phyloP scores from a whole-genome alignment of 805 yeast genomes.

The Torulaspora gathmanii region DNA sequence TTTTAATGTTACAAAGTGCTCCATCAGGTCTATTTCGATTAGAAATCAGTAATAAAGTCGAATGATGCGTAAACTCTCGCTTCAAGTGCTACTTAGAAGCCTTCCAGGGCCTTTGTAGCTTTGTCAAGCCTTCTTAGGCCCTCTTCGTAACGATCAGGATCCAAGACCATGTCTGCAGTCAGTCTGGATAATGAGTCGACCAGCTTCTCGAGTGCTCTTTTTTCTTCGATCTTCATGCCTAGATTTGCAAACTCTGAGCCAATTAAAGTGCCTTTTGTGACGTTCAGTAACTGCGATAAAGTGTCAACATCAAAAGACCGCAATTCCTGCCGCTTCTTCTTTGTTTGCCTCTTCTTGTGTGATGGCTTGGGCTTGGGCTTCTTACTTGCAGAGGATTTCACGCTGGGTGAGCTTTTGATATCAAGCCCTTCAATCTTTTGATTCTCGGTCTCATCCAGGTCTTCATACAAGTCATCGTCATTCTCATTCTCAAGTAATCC shows the following conservation, averaged over 20 bases:
- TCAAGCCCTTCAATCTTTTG: slow-evolving; percentile 1
- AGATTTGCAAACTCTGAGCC: slow-evolving; percentile 65
- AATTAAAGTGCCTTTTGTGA: slow-evolving; percentile 41
- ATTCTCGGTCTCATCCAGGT: slow-evolving; percentile 15
- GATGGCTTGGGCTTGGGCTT: slow-evolving; percentile 1
- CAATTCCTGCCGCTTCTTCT: slow-evolving; percentile 14
- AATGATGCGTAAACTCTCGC: neutral
- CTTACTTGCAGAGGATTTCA: neutral
- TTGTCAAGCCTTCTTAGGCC: slow-evolving; percentile 75
- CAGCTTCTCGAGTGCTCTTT: slow-evolving; percentile 74
- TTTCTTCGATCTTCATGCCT: slow-evolving; percentile 70
- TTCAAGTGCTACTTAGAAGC: slow-evolving; percentile 42
- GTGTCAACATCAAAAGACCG: slow-evolving; percentile 35
- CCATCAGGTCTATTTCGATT: neutral
- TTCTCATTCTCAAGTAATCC: neutral
- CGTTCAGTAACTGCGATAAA: slow-evolving; percentile 36
- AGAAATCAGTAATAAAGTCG: neutral
- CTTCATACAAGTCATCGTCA: slow-evolving; percentile 22
- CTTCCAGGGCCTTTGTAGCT: slow-evolving; percentile 83
- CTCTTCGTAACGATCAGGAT: slow-evolving; percentile 72
- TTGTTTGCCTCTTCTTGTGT: slow-evolving; percentile 3
- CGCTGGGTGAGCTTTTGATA: slow-evolving; percentile 1
- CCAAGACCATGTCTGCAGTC: slow-evolving; percentile 86
- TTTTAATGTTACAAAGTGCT: neutral
- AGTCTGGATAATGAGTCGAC: slow-evolving; percentile 80